phyloP scores from a whole-genome alignment of 331 rosid genomes.

The Ulmus americana region DNA sequence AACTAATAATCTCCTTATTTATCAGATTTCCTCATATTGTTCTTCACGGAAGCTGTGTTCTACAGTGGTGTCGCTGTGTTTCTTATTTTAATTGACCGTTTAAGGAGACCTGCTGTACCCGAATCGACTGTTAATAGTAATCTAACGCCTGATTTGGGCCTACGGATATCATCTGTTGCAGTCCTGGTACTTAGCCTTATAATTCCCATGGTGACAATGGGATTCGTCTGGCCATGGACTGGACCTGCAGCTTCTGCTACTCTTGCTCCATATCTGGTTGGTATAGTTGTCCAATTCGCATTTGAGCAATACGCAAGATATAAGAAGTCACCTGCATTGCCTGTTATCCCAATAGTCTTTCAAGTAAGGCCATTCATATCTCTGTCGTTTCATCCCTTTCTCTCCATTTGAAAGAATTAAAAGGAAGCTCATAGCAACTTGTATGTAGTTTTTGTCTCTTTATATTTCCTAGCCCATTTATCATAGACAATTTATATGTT shows the following conservation, averaged over 20 bases:
- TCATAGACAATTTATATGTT: background rate
- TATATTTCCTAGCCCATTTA: background rate
- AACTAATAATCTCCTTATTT: conserved; percentile 15
- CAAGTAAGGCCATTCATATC: conserved; percentile 51
- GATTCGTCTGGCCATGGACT: conserved; percentile 99
- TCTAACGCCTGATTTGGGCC: conserved; percentile 52
- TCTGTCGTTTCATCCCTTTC: conserved; percentile 4
- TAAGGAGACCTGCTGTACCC: conserved; percentile 47
- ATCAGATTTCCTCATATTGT: conserved; percentile 95
- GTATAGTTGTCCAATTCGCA: conserved; percentile 89
- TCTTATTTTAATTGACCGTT: conserved; percentile 57
- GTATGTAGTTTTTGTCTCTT: too few species aligned
- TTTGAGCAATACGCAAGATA: conserved; percentile 85
- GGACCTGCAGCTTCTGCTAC: conserved; percentile 99
- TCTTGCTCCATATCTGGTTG: conserved; percentile 91
- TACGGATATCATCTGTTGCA: conserved; percentile 69
- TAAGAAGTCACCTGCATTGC: conserved; percentile 74
- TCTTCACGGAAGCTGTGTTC: conserved; percentile 96
- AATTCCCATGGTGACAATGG: conserved; percentile 98
- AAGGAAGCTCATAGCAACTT: too few species aligned
- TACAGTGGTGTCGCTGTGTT: conserved; percentile 80
- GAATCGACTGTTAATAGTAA: conserved; percentile 28
- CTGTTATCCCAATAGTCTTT: conserved; percentile 87
- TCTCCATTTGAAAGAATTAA: too few species aligned
- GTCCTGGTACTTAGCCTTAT: conserved; percentile 80